Evolutionary conservation across 2,329 filamentous ascomycete genomes (phyloP).

Genomic region (Tolypocladium album): DNA sequence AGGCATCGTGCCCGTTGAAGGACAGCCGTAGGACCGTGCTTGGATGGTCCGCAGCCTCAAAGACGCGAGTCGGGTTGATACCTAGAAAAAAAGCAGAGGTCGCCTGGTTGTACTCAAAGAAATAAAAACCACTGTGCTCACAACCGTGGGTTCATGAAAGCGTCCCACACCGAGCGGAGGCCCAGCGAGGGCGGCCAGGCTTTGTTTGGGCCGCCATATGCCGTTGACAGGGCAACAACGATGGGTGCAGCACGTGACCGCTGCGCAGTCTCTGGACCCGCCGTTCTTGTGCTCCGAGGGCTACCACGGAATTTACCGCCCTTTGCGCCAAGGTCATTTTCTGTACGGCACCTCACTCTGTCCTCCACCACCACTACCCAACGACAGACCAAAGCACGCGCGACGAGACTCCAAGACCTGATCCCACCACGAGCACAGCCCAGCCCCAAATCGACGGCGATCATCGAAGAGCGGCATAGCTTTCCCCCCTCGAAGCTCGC

Average conservation of each 20-base stretch:
- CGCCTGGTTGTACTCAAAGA: background rate
- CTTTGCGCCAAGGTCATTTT: slow-evolving; percentile 18
- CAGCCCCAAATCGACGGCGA: background rate
- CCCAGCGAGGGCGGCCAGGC: background rate
- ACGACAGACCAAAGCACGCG: slow-evolving; percentile 3
- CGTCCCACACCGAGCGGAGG: background rate
- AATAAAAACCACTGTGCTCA: background rate
- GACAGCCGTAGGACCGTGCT: background rate
- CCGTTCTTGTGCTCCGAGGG: slow-evolving; percentile 9
- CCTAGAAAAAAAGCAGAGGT: background rate
- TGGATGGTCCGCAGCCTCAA: background rate
- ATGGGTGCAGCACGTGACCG: slow-evolving; percentile 14
- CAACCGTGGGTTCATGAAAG: background rate
- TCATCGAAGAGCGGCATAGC: background rate
- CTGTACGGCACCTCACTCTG: slow-evolving; percentile 16
- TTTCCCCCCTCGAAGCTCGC: background rate
- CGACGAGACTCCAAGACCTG: background rate
- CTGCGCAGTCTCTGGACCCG: slow-evolving; percentile 3
- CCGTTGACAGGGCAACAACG: slow-evolving; percentile 10
- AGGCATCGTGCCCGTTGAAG: slow-evolving; percentile 37
- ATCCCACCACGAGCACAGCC: background rate
- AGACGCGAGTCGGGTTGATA: background rate
- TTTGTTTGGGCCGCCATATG: background rate
- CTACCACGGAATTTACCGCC: slow-evolving; percentile 16
- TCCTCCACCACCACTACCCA: slow-evolving; percentile 9